Percentiles rank a stretch among this genome's conserved stretches.
Evolutionary conservation across 2,329 filamentous ascomycete species (phyloP).

Genomic region (Neofusicoccum kwambonambiense): DNA sequence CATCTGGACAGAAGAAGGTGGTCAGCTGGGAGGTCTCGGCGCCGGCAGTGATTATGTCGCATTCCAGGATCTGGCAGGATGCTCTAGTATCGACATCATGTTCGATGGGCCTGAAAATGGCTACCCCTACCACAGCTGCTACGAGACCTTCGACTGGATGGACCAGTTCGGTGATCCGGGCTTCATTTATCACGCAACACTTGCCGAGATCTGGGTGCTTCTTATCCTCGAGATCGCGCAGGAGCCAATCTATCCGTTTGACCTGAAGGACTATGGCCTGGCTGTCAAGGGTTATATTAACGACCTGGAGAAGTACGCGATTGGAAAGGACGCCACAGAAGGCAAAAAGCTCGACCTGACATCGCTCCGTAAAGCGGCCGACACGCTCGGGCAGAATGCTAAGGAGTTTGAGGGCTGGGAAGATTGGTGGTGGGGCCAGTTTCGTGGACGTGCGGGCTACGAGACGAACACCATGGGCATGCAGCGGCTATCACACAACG

Average conservation of each 20-base stretch:
- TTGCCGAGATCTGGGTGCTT: conserved; percentile 77
- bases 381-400: conserved; percentile 59
- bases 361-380: conserved; percentile 62
- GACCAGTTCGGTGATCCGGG: conserved; percentile 74
- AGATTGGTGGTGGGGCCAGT: conserved; percentile 65
- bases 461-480: conserved; percentile 69
- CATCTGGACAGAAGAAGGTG: conserved; percentile 68
- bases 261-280: conserved; percentile 70
- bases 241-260: conserved; percentile 76
- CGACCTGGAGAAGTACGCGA: conserved; percentile 65
- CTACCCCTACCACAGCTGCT: conserved; percentile 77
- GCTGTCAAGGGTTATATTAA: conserved; percentile 64
- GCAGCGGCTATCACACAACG: conserved; percentile 73
- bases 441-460: conserved; percentile 52
- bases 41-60: conserved; percentile 80
- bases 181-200: conserved; percentile 75
- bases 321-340: conserved; percentile 43
- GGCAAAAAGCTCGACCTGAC: conserved; percentile 51
- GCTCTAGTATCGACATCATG: conserved; percentile 79
- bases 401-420: conserved; percentile 74
- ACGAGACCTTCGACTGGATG: conserved; percentile 90
- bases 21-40: conserved; percentile 65
- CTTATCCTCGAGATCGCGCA: conserved; percentile 85
- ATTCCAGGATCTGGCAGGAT: conserved; percentile 89
- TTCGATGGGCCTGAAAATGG: conserved; percentile 62